Percentiles rank a stretch among this genome's conserved stretches.
Evolutionary conservation across 2,329 filamentous ascomycete species (phyloP).

Genomic region (Fusarium sp.): DNA sequence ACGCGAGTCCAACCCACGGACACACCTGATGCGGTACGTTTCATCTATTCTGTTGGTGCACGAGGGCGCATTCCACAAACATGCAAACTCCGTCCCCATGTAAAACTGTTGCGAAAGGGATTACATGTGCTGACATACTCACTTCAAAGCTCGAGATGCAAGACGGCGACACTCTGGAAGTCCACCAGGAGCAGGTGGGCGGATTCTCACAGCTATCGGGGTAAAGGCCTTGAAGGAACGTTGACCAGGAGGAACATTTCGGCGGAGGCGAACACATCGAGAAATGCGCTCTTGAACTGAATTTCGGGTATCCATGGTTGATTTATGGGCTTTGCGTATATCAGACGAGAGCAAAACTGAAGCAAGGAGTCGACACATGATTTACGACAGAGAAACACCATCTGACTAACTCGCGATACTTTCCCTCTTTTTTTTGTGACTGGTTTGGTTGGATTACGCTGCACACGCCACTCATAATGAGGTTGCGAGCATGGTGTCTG

Average conservation of each 20-base stretch:
- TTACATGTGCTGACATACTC: slow-evolving; percentile 22
- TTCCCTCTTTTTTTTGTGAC: background rate
- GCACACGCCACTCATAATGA: background rate
- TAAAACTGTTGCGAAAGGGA: background rate
- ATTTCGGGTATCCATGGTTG: slow-evolving; percentile 27
- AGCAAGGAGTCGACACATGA: slow-evolving; percentile 41
- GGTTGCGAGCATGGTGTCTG: background rate
- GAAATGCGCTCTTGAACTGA: slow-evolving; percentile 29
- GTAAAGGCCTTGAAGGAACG: slow-evolving; percentile 7
- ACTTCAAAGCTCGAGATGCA: slow-evolving; percentile 87
- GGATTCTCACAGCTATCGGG: slow-evolving; percentile 60
- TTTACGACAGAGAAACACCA: slow-evolving; percentile 53
- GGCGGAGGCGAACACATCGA: slow-evolving; percentile 20
- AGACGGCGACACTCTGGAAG: slow-evolving; percentile 95
- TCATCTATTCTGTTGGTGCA: slow-evolving; percentile 10
- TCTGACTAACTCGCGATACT: slow-evolving; percentile 1
- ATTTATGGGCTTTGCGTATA: slow-evolving; percentile 43
- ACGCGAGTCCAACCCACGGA: slow-evolving; percentile 89
- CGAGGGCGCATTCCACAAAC: background rate
- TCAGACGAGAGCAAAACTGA: slow-evolving; percentile 37
- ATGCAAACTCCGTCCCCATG: background rate
- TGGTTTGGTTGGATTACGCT: background rate
- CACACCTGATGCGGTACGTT: slow-evolving; percentile 89
- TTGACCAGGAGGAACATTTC: slow-evolving; percentile 7
- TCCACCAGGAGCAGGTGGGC: slow-evolving; percentile 98